Percentiles rank a stretch among this genome's conserved stretches.
phyloP scores from a whole-genome alignment of 2,329 filamentous ascomycete species.

The Fusarium temperatum region DNA sequence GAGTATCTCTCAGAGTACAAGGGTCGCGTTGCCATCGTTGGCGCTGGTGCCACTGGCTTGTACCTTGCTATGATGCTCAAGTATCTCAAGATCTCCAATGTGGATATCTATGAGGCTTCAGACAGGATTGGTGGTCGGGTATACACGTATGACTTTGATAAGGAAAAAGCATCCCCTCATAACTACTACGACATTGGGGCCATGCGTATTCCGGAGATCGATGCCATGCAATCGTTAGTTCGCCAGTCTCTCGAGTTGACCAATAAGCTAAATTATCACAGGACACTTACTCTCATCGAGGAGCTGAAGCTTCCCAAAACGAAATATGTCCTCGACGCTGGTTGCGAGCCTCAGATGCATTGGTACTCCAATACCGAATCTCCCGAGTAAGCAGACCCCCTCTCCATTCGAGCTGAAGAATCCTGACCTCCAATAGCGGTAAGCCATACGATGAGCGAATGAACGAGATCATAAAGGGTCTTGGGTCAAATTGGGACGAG shows the following conservation, averaged over 20 bases:
- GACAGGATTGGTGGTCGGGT: constrained; percentile 9
- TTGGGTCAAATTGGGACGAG: not conserved
- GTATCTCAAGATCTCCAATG: constrained; percentile 2
- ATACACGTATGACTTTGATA: not conserved
- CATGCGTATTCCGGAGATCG: constrained; percentile 26
- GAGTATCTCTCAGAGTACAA: not conserved
- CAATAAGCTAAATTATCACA: accelerated
- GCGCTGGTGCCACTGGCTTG: constrained; percentile 17
- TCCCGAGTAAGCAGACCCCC: not conserved
- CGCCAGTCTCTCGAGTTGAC: accelerated
- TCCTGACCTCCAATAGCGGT: not conserved
- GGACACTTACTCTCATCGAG: not conserved
- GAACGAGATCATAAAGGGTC: not conserved
- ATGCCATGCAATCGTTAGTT: constrained; percentile 17
- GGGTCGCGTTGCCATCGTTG: constrained; percentile 19
- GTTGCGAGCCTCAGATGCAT: constrained; percentile 1
- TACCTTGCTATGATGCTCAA: constrained; percentile 32
- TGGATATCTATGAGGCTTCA: constrained; percentile 26
- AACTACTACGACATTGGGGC: constrained; percentile 31
- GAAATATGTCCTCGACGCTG: not conserved
- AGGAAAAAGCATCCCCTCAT: constrained; percentile 2
- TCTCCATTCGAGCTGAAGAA: accelerated
- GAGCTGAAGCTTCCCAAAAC: not conserved
- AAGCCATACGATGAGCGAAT: not conserved
- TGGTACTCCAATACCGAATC: not conserved